Conservation (phyloP, 352 stramenopile genomes). For the Pythium monospermum region DNA sequence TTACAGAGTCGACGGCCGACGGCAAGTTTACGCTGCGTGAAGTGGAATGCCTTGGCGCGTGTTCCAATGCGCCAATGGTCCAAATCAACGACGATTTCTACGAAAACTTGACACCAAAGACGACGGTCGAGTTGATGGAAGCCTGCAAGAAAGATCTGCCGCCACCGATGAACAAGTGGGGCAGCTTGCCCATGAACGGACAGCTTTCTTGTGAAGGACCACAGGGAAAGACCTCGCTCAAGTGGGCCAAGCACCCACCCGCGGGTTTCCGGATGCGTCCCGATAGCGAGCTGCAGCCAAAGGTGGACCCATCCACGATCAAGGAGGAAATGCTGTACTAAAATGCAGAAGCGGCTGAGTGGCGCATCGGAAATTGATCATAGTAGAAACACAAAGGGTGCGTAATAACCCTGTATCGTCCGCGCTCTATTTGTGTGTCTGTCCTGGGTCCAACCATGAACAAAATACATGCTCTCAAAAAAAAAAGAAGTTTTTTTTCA, state of each 20-base stretch:
- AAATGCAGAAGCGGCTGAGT: conserved; percentile 2
- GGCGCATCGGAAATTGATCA: background rate
- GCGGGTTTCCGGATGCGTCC: conserved; percentile 90
- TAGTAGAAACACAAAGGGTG: too few species aligned
- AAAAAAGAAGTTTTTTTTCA: background rate
- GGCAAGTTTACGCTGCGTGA: conserved; percentile 94
- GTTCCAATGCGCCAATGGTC: conserved; percentile 99
- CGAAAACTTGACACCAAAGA: conserved; percentile 98
- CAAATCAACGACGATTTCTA: conserved; percentile 99
- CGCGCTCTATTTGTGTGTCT: too few species aligned
- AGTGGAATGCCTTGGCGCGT: conserved; percentile 99
- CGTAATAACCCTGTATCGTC: too few species aligned
- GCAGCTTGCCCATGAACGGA: conserved; percentile 98
- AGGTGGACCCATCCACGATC: conserved; percentile 92
- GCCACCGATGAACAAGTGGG: conserved; percentile 97
- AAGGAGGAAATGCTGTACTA: conserved; percentile 90
- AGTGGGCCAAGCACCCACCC: conserved; percentile 75
- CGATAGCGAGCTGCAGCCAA: conserved; percentile 88
- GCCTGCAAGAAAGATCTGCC: conserved; percentile 92
- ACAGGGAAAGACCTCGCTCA: conserved; percentile 93
- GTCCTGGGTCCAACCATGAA: too few species aligned
- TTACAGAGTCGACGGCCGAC: conserved; percentile 69
- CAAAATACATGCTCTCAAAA: conserved; percentile 18
- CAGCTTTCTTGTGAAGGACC: conserved; percentile 98
- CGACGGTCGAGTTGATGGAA: conserved; percentile 96